Evolutionary conservation across 1,284 basidiomycete genomes (phyloP).

Genomic region (Ganoderma leucocontextum): DNA sequence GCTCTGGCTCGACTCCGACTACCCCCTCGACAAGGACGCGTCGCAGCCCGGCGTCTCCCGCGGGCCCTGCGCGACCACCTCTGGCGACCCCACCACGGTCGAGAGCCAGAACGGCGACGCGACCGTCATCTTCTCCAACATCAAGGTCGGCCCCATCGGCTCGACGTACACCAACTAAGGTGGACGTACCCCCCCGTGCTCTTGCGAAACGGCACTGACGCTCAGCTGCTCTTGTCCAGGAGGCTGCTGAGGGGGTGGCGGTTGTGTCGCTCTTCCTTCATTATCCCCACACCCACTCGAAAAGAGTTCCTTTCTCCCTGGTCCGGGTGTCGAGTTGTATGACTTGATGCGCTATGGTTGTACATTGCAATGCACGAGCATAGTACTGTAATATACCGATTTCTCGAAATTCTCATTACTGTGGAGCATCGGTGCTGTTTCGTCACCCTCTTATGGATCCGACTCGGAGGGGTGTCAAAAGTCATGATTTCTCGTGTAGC

Average conservation of each 20-base stretch:
- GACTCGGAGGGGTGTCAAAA: background rate
- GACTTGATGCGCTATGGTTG: background rate
- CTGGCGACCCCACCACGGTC: conserved; percentile 55
- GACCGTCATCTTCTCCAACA: conserved; percentile 63
- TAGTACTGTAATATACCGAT: background rate
- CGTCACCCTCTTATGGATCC: too few species aligned
- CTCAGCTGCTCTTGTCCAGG: background rate
- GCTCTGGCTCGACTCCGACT: conserved; percentile 68
- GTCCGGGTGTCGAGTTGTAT: background rate
- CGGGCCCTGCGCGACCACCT: conserved; percentile 58
- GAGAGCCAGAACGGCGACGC: conserved; percentile 50
- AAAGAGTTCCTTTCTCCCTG: conserved; percentile 1
- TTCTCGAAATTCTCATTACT: background rate
- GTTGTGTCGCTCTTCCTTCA: background rate
- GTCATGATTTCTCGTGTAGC: background rate
- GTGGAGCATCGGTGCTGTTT: background rate
- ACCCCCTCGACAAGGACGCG: conserved; percentile 52
- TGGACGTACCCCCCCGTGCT: conserved; percentile 7
- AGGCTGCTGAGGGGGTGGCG: background rate
- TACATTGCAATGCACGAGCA: background rate
- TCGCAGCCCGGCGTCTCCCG: conserved; percentile 57
- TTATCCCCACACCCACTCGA: conserved; percentile 6
- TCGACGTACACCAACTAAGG: conserved; percentile 47
- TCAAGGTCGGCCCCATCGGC: conserved; percentile 61
- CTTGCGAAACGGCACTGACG: too few species aligned